Percentiles rank a stretch among this genome's conserved stretches.
phyloP scores from a whole-genome alignment of 345 rosid species.

The Acer yangbiense region DNA sequence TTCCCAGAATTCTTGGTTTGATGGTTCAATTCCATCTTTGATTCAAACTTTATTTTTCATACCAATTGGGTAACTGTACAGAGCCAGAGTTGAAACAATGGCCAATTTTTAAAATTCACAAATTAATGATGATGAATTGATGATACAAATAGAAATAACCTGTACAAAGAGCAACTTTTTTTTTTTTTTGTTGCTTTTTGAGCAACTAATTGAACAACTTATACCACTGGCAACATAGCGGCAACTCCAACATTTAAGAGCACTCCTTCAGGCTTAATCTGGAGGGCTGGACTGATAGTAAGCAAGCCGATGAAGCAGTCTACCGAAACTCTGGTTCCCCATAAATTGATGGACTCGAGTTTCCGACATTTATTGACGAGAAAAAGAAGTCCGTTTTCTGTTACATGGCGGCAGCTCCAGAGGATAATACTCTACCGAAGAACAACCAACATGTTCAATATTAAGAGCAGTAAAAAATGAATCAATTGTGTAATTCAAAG shows the following conservation, averaged over 20 bases:
- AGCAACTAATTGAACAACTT: constrained; percentile 9
- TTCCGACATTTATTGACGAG: constrained; percentile 70
- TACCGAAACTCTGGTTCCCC: constrained; percentile 86
- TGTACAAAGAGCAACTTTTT: neutral
- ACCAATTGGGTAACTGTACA: neutral
- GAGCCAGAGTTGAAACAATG: neutral
- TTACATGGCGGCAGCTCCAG: constrained; percentile 96
- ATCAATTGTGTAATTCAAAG: neutral
- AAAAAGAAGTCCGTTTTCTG: constrained; percentile 62
- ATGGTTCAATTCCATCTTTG: too few species aligned
- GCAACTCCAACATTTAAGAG: constrained; percentile 38
- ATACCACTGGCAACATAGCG: constrained; percentile 50
- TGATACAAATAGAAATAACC: neutral
- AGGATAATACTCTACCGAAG: constrained; percentile 57
- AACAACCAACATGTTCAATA: neutral
- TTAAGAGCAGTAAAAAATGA: neutral
- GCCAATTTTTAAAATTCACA: neutral
- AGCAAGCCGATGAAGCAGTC: constrained; percentile 68
- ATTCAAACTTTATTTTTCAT: neutral
- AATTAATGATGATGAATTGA: neutral
- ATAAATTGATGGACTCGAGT: constrained; percentile 72
- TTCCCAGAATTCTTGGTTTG: neutral
- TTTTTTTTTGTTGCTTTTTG: too few species aligned
- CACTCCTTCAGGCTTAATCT: constrained; percentile 53
- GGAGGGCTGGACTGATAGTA: constrained; percentile 64